Evolutionary conservation across 1,284 basidiomycete species (phyloP), one percentile per base, ranked within the genome.

Genomic region (Inonotus hispidus): DNA sequence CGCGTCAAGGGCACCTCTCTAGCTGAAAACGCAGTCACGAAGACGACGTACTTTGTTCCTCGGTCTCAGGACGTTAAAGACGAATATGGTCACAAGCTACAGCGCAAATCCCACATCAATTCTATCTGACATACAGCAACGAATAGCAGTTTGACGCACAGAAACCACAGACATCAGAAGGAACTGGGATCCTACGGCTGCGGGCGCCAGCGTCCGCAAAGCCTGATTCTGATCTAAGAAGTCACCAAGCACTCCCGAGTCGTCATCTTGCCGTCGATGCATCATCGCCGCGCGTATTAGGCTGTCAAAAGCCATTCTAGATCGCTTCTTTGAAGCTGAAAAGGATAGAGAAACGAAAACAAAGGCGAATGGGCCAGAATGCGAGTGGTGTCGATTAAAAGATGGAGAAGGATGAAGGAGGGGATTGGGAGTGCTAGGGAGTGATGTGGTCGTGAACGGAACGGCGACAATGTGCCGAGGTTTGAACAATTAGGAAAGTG

Each of bases 161-260:
- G 88, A 90, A 60, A 91, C 70, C 56, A 78, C 74, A 63, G 79
- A 78, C 87, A 90, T 92, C 50, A 92, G 74, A 37, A 77, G 83
- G 61, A 93, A 81, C 75, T 97, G 94, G 21, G 87, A 87, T 62
- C 82, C 88, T 25, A 96, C 92, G 61, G 93, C 91, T 64, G 81
- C 81, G 75, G 92, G 90, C 79, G 83, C 84, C 81, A 88, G 74
- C 71, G 73, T 70, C 73, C 77, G 74, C 57, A 64, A 62, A 50
- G 56, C 58, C 45, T 47, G 41, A 29, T 64, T 64, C 53, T 59
- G 46, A 46, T 63, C 49, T 21, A 63, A 27, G n/a, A 63, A 59
- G 37, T 56, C 53, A 35, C 58, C 58, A 14, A 63, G 39, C 16
- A 60, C 62, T 27, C 47, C 61, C 29, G 35, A 25, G 38, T 50